Percentiles rank a stretch among this genome's conserved stretches.
Conservation (phyloP, 2,329 filamentous ascomycete genomes). For the Nigrospora oryzae region DNA sequence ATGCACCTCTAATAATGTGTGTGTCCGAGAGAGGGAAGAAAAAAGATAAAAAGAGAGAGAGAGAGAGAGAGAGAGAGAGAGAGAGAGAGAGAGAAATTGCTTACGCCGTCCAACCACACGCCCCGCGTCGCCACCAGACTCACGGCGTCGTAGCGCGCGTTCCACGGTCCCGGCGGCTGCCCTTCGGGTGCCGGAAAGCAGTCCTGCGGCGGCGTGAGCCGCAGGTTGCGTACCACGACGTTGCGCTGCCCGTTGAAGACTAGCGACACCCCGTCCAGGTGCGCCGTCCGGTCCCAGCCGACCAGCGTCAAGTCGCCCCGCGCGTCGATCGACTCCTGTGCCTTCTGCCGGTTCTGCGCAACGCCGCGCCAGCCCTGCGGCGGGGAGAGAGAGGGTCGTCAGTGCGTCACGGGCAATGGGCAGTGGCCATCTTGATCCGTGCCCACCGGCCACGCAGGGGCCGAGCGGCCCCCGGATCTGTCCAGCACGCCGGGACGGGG, state of each 20-base stretch:
- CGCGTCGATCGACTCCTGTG: slow-evolving; percentile 9
- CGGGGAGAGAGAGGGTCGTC: background rate
- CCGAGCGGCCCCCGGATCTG: too few species aligned
- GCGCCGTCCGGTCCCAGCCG: slow-evolving; percentile 8
- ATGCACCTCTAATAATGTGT: too few species aligned
- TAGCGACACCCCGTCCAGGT: slow-evolving; percentile 9
- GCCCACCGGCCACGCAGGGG: too few species aligned
- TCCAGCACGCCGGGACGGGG: too few species aligned
- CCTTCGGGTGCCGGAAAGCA: slow-evolving; percentile 10
- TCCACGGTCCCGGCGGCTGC: slow-evolving; percentile 9
- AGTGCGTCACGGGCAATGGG: too few species aligned
- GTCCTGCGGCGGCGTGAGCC: slow-evolving; percentile 8
- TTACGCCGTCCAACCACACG: slow-evolving; percentile 9
- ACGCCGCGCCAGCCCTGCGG: slow-evolving; percentile 10
- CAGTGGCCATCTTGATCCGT: too few species aligned
- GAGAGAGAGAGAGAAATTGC: too few species aligned
- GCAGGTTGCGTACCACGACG: slow-evolving; percentile 11
- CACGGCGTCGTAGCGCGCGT: slow-evolving; percentile 12
- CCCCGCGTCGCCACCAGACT: slow-evolving; percentile 8
- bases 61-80: too few species aligned
- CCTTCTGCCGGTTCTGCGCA: slow-evolving; percentile 11
- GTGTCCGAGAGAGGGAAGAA: too few species aligned
- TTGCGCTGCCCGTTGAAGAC: slow-evolving; percentile 10
- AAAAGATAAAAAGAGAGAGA: too few species aligned
- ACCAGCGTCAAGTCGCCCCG: slow-evolving; percentile 11